Evolutionary conservation across 129 eudicot genomes (phyloP), one percentile per base, ranked within the genome.

Genomic region (Helichrysum umbraculigerum): DNA sequence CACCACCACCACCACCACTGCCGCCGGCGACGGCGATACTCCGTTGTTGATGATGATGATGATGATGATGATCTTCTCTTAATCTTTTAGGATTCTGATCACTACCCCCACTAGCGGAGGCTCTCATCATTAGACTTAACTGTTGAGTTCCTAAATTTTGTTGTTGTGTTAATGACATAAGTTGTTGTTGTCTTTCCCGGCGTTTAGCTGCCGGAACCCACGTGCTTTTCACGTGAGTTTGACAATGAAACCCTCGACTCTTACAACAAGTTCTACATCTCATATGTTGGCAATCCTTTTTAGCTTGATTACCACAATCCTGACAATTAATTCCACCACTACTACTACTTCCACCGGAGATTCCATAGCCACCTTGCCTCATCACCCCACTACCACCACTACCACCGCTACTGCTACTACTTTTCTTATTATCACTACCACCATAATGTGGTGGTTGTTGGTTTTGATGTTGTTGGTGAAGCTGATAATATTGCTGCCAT

Each of bases 141-240:
- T 79, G 82, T 39, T 84, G 87, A 19, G 34, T 66, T 0, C 83
- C 84, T 20, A 77, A 69, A 60, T 64, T 67, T 2, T 77, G 81
- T 3, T 75, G 89, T 25, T 66, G 73, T 4, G 72, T 28, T 52
- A 86, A 66, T 30, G 86, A 63, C 58, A 83, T 34, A 17, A 76
- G 79, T 42, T 88, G 91, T 19, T 88, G 94, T n/a, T 83, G 90
- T 5, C 92, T 63, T 76, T 92, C 97, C 12, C 97, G 89, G 56
- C 97, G 82, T 68, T 87, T 89, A 19, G 96, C 91, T 39, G 97
- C 97, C n/a, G 97, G 97, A 6, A 92, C 92, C 97, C 97, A 92
- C 2, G 97, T 91, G 87, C 95, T 88, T 77, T 88, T 91, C 44
- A 91, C 90, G 80, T 91, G 97, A 7, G 97, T 92, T 60, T 86